Conservation (phyloP, 2,329 filamentous ascomycete genomes). For the Catunica adiposa region DNA sequence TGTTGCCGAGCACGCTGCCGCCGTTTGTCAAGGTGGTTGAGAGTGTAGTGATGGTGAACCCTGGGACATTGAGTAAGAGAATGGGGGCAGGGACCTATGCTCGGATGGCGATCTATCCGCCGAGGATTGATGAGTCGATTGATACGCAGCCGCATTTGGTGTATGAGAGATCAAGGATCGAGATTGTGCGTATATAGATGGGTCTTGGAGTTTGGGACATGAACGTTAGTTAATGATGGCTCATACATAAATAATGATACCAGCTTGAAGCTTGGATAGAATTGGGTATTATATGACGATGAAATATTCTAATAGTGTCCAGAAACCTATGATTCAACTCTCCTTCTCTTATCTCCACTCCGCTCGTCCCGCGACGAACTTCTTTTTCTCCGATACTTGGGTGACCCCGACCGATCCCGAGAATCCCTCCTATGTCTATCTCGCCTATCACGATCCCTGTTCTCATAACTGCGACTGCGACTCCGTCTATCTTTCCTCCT, state of each 20-base stretch:
- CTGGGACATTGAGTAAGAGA: constrained; percentile 71
- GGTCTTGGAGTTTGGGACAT: neutral
- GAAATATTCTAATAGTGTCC: neutral
- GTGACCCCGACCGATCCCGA: constrained; percentile 16
- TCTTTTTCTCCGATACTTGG: constrained; percentile 24
- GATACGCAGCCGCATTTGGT: constrained; percentile 55
- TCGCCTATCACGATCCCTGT: constrained; percentile 18
- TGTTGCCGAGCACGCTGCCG: constrained; percentile 66
- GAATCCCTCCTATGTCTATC: constrained; percentile 21
- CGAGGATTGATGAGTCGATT: constrained; percentile 36
- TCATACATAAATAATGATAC: neutral
- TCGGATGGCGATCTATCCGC: constrained; percentile 57
- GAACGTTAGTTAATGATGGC: neutral
- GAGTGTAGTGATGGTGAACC: constrained; percentile 78
- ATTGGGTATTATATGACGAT: neutral
- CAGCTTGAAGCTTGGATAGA: neutral
- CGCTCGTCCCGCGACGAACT: constrained; percentile 39
- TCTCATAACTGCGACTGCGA: constrained; percentile 18
- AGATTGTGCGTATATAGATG: constrained; percentile 59
- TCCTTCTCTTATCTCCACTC: constrained; percentile 42
- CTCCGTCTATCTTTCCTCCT: constrained; percentile 11
- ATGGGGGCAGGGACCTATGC: constrained; percentile 75
- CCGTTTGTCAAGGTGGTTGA: constrained; percentile 88
- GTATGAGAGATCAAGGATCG: constrained; percentile 69
- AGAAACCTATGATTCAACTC: constrained; percentile 28